A percentile compares a stretch with the other conserved stretches of the same genome.
phyloP scores from a whole-genome alignment of 108 stramenopile species.

The Skeletonema costatum region DNA sequence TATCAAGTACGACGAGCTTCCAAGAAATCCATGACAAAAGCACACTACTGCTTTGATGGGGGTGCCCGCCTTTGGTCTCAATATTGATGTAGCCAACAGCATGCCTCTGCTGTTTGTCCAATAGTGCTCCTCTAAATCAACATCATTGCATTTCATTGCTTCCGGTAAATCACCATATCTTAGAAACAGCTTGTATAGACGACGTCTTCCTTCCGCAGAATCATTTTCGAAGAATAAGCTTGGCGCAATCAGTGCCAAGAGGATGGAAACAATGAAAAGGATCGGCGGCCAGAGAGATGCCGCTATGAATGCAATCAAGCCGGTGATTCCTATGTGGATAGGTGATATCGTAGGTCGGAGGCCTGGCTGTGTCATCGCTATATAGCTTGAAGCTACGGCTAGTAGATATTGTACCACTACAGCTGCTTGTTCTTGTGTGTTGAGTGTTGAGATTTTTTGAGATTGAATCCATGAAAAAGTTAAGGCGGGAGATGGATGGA shows the following conservation, averaged over 20 bases:
- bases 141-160: slow-evolving; percentile 32
- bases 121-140: slow-evolving; percentile 47
- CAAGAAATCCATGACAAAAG: slow-evolving; percentile 63
- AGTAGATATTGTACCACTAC: not conserved
- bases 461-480: too few species aligned
- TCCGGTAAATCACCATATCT: slow-evolving; percentile 47
- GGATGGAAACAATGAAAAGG: slow-evolving; percentile 1
- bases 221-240: slow-evolving; percentile 16
- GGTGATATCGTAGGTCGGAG: not conserved
- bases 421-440: too few species aligned
- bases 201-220: slow-evolving; percentile 13
- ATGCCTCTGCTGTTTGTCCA: slow-evolving; percentile 54
- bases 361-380: not conserved
- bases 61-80: slow-evolving; percentile 41
- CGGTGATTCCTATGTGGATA: not conserved
- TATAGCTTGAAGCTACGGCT: not conserved
- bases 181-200: slow-evolving; percentile 41
- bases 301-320: not conserved
- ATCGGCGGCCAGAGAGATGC: slow-evolving; percentile 22
- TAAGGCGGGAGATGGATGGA: too few species aligned
- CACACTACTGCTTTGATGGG: slow-evolving; percentile 59
- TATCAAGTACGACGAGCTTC: slow-evolving; percentile 51
- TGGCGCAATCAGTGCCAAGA: slow-evolving; percentile 10
- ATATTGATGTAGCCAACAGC: slow-evolving; percentile 42
- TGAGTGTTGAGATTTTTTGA: too few species aligned